Conservation (phyloP, 768 basidiomycete species). For the Kockovaella imperatae region DNA sequence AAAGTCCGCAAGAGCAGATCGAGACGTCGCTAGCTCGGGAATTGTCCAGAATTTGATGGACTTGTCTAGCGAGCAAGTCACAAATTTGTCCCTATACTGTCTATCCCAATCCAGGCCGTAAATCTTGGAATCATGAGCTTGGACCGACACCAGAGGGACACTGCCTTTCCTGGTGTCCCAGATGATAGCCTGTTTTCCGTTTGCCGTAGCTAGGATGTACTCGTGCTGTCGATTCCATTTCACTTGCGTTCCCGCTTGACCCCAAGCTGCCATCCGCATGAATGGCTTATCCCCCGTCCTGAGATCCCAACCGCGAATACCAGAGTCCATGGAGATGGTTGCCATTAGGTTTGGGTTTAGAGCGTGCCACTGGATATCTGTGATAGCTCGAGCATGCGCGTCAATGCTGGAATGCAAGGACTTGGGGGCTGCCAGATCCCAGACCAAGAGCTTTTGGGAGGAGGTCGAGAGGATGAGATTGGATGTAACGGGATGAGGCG, state of each 20-base stretch:
- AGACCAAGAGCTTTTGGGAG: constrained; percentile 57
- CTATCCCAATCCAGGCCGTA: constrained; percentile 98
- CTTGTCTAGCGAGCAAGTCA: constrained; percentile 81
- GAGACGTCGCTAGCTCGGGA: constrained; percentile 23
- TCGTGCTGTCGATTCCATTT: constrained; percentile 91
- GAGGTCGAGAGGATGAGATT: constrained; percentile 44
- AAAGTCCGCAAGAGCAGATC: constrained; percentile 8
- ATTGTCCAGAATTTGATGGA: constrained; percentile 81
- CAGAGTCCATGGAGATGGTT: constrained; percentile 87
- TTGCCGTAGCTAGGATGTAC: constrained; percentile 80
- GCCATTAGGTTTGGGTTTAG: constrained; percentile 74
- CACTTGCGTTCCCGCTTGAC: constrained; percentile 69
- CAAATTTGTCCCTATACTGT: constrained; percentile 61
- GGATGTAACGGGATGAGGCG: constrained; percentile 39
- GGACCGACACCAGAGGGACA: constrained; percentile 63
- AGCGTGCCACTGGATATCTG: constrained; percentile 96
- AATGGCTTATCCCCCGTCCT: constrained; percentile 57
- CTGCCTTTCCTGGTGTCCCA: constrained; percentile 97
- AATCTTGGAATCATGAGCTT: constrained; percentile 81
- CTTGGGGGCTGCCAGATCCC: constrained; percentile 73
- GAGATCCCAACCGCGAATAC: constrained; percentile 92
- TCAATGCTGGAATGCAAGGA: constrained; percentile 77
- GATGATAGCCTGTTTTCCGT: constrained; percentile 74
- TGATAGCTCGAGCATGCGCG: constrained; percentile 89
- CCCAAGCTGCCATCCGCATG: constrained; percentile 57